Evolutionary conservation across 768 basidiomycete genomes (phyloP).

Genomic region (Calocera cornea): DNA sequence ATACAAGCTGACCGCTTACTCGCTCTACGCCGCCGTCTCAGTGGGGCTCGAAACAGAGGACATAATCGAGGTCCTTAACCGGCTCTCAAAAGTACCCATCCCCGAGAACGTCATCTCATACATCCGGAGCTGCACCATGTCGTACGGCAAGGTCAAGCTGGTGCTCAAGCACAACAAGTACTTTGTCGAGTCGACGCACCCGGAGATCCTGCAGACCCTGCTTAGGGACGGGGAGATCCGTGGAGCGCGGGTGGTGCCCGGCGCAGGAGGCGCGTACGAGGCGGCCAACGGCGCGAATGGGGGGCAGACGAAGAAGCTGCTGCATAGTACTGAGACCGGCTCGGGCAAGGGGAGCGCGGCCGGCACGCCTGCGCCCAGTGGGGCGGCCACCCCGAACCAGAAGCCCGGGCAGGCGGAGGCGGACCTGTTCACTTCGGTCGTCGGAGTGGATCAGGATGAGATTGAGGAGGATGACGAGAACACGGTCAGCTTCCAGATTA

Average conservation of each 20-base stretch:
- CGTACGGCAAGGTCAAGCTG: conserved; percentile 96
- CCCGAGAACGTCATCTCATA: conserved; percentile 73
- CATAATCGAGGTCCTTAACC: conserved; percentile 89
- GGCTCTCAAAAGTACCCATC: conserved; percentile 83
- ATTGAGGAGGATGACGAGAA: conserved; percentile 96
- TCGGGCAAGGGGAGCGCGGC: conserved; percentile 10
- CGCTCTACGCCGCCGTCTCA: conserved; percentile 94
- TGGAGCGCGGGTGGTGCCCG: conserved; percentile 55
- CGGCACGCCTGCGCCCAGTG: neutral
- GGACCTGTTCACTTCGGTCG: conserved; percentile 89
- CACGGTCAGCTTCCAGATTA: conserved; percentile 93
- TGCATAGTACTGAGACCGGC: conserved; percentile 10
- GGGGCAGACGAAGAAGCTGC: conserved; percentile 53
- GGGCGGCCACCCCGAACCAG: neutral
- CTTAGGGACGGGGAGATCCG: conserved; percentile 78
- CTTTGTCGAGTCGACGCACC: conserved; percentile 89
- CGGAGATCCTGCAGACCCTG: conserved; percentile 77
- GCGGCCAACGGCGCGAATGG: conserved; percentile 23
- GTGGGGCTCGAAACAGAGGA: conserved; percentile 96
- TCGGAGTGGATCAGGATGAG: conserved; percentile 92
- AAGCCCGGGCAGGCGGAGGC: conserved; percentile 36
- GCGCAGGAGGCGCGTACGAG: conserved; percentile 32
- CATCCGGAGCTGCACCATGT: conserved; percentile 85
- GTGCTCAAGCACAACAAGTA: conserved; percentile 97
- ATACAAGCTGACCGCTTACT: conserved; percentile 97